A percentile compares a stretch with the other conserved stretches of the same genome.
phyloP scores from a whole-genome alignment of 805 yeast genomes.

The Schwanniomyces vanrijiae region DNA sequence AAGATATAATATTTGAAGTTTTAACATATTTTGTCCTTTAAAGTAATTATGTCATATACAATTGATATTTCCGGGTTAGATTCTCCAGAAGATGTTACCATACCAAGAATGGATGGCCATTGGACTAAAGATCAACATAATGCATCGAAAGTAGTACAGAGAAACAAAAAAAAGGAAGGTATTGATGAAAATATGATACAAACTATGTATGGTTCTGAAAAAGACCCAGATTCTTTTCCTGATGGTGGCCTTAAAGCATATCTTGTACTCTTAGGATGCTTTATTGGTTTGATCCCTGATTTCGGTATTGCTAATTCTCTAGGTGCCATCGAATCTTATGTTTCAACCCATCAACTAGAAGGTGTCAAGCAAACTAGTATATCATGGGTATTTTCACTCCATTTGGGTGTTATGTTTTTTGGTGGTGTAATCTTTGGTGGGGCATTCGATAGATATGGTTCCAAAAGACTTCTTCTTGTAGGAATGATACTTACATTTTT shows the following conservation, averaged over 20 bases:
- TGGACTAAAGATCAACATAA: too few relatives aligned
- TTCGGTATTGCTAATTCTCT: constrained; percentile 29
- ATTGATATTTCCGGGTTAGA: too few relatives aligned
- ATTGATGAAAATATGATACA: background rate
- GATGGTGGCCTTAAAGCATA: constrained; percentile 31
- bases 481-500: constrained; percentile 19
- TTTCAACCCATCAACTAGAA: constrained; percentile 20
- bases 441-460: constrained; percentile 26
- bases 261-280: constrained; percentile 24
- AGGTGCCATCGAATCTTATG: constrained; percentile 29
- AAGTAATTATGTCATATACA: too few relatives aligned
- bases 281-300: constrained; percentile 25
- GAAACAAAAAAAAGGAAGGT: background rate
- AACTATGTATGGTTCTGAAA: constrained; percentile 18
- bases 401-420: constrained; percentile 30
- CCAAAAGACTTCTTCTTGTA: constrained; percentile 16
- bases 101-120: too few relatives aligned
- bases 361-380: constrained; percentile 18
- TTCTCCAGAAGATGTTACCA: too few relatives aligned
- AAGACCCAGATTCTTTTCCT: constrained; percentile 24
- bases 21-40: too few relatives aligned
- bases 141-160: too few relatives aligned
- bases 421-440: constrained; percentile 32
- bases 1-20: too few relatives aligned
- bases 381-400: constrained; percentile 33